Evolutionary conservation across 768 basidiomycete genomes (phyloP).

Genomic region (Fibroporia radiculosa): DNA sequence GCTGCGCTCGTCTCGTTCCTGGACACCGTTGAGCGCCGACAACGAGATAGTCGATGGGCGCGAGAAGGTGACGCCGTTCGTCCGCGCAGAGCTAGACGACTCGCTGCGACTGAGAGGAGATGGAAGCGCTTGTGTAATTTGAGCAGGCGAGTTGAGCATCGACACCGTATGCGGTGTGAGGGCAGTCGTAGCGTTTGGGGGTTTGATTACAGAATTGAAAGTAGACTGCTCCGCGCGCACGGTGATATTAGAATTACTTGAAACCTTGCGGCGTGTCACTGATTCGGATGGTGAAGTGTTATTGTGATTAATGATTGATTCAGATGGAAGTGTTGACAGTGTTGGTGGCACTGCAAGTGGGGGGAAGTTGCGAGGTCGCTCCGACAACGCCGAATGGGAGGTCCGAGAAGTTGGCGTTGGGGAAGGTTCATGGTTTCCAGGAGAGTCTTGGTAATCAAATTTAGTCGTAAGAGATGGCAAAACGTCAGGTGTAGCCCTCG

Average conservation of each 20-base stretch:
- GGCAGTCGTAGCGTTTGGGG: slow-evolving; percentile 58
- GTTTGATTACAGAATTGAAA: slow-evolving; percentile 43
- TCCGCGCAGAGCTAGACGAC: slow-evolving; percentile 25
- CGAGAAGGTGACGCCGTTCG: slow-evolving; percentile 53
- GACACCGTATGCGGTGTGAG: slow-evolving; percentile 60
- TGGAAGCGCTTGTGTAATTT: slow-evolving; percentile 14
- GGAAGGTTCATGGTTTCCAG: slow-evolving; percentile 35
- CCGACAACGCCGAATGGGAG: slow-evolving; percentile 21
- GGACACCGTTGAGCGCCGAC: slow-evolving; percentile 43
- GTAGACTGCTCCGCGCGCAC: slow-evolving; percentile 33
- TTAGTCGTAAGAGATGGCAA: slow-evolving; percentile 7
- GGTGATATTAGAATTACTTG: slow-evolving; percentile 37
- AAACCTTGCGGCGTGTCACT: slow-evolving; percentile 32
- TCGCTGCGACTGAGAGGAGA: slow-evolving; percentile 34
- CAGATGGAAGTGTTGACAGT: slow-evolving; percentile 52
- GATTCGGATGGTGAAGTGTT: slow-evolving; percentile 17
- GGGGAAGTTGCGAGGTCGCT: slow-evolving; percentile 40
- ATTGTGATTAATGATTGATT: slow-evolving; percentile 29
- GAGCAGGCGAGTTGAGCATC: slow-evolving; percentile 21
- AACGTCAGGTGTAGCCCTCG: slow-evolving; percentile 33
- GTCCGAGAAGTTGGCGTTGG: slow-evolving; percentile 36
- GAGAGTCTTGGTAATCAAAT: slow-evolving; percentile 18
- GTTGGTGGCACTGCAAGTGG: slow-evolving; percentile 50
- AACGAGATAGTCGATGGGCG: slow-evolving; percentile 50
- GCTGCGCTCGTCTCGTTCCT: slow-evolving; percentile 39